These are phyloP conservation scores for Pichia terricola DNA, from an alignment of 1,139 yeast genomes.

Conservation along the genomic window DNA sequence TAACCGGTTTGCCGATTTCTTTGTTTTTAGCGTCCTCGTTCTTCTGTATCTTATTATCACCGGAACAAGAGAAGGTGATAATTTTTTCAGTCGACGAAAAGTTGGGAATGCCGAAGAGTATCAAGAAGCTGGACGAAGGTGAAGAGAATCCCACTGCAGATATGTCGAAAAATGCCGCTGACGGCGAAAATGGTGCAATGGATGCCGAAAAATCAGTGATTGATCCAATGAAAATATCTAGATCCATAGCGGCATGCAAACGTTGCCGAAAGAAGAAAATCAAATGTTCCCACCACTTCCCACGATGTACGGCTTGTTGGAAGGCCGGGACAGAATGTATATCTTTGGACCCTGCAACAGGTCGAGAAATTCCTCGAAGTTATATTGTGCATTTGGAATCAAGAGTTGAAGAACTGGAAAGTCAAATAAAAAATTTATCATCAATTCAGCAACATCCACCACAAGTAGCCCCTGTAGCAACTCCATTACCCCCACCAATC, in stretches of 20 bases:
- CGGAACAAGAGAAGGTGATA: not conserved
- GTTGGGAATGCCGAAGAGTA: too few relatives aligned
- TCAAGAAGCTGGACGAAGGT: too few relatives aligned
- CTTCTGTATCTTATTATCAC: too few relatives aligned
- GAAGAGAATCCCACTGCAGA: too few relatives aligned
- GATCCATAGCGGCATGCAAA: slow-evolving; percentile 73
- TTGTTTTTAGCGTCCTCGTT: too few relatives aligned
- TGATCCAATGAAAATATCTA: slow-evolving; percentile 25
- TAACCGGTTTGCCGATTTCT: too few relatives aligned
- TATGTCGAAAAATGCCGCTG: too few relatives aligned
- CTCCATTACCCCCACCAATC: not conserved
- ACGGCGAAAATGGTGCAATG: too few relatives aligned
- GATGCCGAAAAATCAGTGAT: too few relatives aligned
- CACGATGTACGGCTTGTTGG: slow-evolving; percentile 64
- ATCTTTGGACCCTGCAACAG: slow-evolving; percentile 81
- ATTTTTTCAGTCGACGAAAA: too few relatives aligned
- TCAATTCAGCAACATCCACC: not conserved
- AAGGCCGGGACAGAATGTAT: slow-evolving; percentile 67
- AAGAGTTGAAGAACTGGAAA: slow-evolving; percentile 47
- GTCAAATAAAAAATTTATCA: slow-evolving; percentile 25
- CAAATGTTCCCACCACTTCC: slow-evolving; percentile 76
- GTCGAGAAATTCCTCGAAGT: slow-evolving; percentile 75
- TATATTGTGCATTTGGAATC: slow-evolving; percentile 70
- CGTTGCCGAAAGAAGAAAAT: slow-evolving; percentile 73
- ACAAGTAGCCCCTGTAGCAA: not conserved